Base-by-base conservation (phyloP, 768 basidiomycete species). In the Amanita polypyramis region DNA sequence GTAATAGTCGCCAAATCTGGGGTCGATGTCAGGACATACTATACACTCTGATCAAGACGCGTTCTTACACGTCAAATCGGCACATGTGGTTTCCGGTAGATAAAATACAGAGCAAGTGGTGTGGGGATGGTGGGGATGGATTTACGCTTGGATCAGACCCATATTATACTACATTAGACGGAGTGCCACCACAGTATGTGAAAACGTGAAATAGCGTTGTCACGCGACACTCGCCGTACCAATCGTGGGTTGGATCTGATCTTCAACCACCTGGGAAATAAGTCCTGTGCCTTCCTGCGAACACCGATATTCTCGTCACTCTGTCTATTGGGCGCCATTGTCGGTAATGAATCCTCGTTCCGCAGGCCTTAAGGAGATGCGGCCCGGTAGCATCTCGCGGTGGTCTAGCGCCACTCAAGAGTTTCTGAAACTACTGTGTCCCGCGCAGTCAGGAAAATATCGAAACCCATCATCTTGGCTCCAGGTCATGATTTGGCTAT, bases 11-110 rank as follows among this genome's bases (percentile, higher is more conserved):
- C 71, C 71, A 47, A 55, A 65, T 46, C 71, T 73, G 55, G 20
- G 52, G 45, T 3, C 42, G 54, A 15, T 38, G 44, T 44, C 15
- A 34, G 33, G 7, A 5, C 14, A 19, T 19, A 17, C n/a, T 3
- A 9, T 2, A 8, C 0, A 2, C 3, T 15, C 12, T 14, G 49
- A 23, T 27, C 39, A 48, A 39, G 47, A 27, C 44, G 45, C 49
- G 56, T 6, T 56, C 58, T 55, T 54, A 79, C 79, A 76, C 73
- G 72, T 80, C 79, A 56, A 73, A 70, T 59, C 64, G 66, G 52
- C 79, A 81, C 79, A 81, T 81, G 27, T 51, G 5, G 49, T 25
- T 33, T 8, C 7, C 6, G 20, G 19, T 2, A 23, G 34, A 36
- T 25, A 36, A 34, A 15, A 15, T 34, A 15, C 20, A 35, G 48